Percentiles rank a stretch among this genome's conserved stretches.
phyloP scores from a whole-genome alignment of 345 rosid genomes.

The Eucalyptus pauciflora region DNA sequence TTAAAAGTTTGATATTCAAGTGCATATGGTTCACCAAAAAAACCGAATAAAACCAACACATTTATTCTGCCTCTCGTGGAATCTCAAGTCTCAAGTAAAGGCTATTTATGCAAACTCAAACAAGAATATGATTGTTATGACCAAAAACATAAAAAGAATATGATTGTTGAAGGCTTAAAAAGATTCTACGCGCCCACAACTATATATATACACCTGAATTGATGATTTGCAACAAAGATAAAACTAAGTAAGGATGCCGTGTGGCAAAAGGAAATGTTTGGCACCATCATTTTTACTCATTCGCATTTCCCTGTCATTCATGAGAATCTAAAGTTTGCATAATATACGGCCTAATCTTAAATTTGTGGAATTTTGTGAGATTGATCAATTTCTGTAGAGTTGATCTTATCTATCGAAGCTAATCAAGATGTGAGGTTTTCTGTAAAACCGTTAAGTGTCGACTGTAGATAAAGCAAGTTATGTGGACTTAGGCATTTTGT shows the following conservation, averaged over 20 bases:
- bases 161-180: background rate
- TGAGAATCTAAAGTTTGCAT: background rate
- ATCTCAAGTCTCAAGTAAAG: background rate
- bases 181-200: constrained; percentile 5
- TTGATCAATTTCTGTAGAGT: background rate
- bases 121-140: background rate
- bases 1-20: background rate
- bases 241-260: background rate
- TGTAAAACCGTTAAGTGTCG: background rate
- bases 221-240: constrained; percentile 11
- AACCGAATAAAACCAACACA: background rate
- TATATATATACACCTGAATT: constrained; percentile 7
- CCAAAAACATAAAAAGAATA: too few species aligned
- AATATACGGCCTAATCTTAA: background rate
- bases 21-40: background rate
- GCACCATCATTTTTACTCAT: background rate
- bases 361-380: background rate
- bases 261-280: background rate
- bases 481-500: background rate
- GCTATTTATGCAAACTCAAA: background rate
- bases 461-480: background rate
- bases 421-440: background rate
- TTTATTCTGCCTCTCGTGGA: background rate
- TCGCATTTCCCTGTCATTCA: background rate
- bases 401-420: background rate